Evolutionary conservation across 73 alveolate genomes (phyloP).

Genomic region (Diophrys appendiculata): DNA sequence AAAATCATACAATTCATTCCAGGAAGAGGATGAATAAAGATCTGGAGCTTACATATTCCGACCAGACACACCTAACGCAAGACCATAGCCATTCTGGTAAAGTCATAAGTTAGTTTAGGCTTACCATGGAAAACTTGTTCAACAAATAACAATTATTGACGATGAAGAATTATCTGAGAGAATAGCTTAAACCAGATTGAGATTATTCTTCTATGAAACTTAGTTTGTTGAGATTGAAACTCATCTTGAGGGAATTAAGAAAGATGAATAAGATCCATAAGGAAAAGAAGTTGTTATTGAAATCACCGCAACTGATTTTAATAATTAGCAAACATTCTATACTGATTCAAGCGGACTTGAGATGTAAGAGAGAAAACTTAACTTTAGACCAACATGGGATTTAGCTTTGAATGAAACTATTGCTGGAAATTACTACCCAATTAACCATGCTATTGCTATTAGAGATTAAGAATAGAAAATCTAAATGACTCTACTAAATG

Average conservation of each 20-base stretch:
- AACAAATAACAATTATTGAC: not conserved
- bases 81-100: not conserved
- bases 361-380: slow-evolving; percentile 71
- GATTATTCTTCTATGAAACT: not conserved
- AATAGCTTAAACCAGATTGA: not conserved
- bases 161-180: not conserved
- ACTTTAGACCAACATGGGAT: slow-evolving; percentile 81
- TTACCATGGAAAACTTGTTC: slow-evolving; percentile 11
- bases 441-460: slow-evolving; percentile 77
- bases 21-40: slow-evolving; percentile 11
- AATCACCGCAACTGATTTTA: slow-evolving; percentile 30
- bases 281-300: slow-evolving; percentile 67
- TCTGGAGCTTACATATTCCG: slow-evolving; percentile 26
- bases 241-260: slow-evolving; percentile 38
- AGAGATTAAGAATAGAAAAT: slow-evolving; percentile 52
- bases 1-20: slow-evolving; percentile 18
- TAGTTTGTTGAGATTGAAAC: slow-evolving; percentile 61
- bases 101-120: not conserved
- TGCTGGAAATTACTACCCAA: slow-evolving; percentile 92
- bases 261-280: slow-evolving; percentile 14
- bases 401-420: slow-evolving; percentile 37
- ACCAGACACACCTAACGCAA: slow-evolving; percentile 3
- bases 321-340: slow-evolving; percentile 62
- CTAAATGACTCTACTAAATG: slow-evolving; percentile 66
- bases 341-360: slow-evolving; percentile 85